Evolutionary conservation across 148 eudicot species (phyloP).

Genomic region (Rhododendron simsii): DNA sequence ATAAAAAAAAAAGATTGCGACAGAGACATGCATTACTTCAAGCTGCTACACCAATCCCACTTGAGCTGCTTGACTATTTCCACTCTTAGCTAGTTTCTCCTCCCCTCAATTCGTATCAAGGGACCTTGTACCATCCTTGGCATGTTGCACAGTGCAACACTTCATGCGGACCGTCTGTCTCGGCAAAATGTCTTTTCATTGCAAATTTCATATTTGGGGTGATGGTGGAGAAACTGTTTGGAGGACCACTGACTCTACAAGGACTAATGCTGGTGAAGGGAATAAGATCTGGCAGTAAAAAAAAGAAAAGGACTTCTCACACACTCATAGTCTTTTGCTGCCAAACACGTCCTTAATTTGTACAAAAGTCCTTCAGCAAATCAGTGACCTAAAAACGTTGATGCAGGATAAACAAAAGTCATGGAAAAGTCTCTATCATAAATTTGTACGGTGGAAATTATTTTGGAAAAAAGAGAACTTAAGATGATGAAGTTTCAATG

Average conservation of each 20-base stretch:
- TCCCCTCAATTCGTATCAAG: too few species aligned
- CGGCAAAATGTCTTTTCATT: not conserved
- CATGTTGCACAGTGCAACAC: too few species aligned
- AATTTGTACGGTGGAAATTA: not conserved
- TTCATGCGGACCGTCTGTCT: too few species aligned
- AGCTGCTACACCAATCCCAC: too few species aligned
- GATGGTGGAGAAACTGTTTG: not conserved
- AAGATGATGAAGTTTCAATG: not conserved
- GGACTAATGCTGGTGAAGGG: not conserved
- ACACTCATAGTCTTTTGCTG: not conserved
- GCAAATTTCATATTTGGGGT: not conserved
- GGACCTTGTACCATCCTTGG: too few species aligned
- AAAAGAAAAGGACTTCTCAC: not conserved
- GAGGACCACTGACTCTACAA: not conserved
- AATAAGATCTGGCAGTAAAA: not conserved
- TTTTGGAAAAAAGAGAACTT: not conserved
- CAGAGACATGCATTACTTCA: not conserved
- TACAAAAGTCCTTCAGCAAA: not conserved
- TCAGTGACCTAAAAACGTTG: not conserved
- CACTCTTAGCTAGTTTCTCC: too few species aligned
- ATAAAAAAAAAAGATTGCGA: not conserved
- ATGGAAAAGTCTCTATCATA: not conserved
- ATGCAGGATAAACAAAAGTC: not conserved
- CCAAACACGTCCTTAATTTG: not conserved
- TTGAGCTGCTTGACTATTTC: too few species aligned